phyloP scores from a whole-genome alignment of 768 basidiomycete species.

The Panaeolus cyanescens region DNA sequence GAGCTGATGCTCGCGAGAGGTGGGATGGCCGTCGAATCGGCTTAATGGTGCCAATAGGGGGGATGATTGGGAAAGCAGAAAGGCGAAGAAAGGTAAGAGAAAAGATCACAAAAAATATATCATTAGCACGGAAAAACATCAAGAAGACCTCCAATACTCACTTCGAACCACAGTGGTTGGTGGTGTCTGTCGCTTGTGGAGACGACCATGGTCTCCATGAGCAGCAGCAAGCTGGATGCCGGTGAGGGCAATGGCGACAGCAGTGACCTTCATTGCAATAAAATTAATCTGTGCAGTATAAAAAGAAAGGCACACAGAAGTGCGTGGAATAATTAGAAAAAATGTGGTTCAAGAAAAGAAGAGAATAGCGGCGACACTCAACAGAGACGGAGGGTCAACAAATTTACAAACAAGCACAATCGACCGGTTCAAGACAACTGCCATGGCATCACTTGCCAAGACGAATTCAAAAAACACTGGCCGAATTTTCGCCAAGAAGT shows the following conservation, averaged over 20 bases:
- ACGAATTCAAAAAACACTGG: not conserved
- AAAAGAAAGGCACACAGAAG: not conserved
- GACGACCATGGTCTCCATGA: constrained; percentile 3
- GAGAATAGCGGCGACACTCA: not conserved
- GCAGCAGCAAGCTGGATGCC: not conserved
- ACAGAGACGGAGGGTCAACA: not conserved
- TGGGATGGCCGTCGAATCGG: constrained; percentile 48
- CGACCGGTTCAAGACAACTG: not conserved
- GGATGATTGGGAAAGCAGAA: constrained; percentile 8
- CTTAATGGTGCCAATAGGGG: constrained; percentile 42
- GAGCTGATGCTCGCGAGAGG: constrained; percentile 59
- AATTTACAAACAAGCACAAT: not conserved
- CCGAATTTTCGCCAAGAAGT: not conserved
- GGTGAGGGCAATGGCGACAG: not conserved
- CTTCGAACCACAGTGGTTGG: not conserved
- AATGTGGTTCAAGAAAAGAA: not conserved
- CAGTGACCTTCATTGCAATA: not conserved
- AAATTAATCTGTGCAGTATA: not conserved
- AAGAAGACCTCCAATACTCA: not conserved
- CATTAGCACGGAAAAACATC: not conserved
- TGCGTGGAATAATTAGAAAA: not conserved
- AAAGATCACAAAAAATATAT: not conserved
- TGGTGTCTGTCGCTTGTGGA: not conserved
- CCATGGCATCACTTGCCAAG: constrained; percentile 12
- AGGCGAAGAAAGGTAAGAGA: not conserved